Percentiles rank a stretch among this genome's conserved stretches.
These are phyloP conservation scores for Nephelium lappaceum DNA, from an alignment of 345 rosid species.

Conservation along the genomic window DNA sequence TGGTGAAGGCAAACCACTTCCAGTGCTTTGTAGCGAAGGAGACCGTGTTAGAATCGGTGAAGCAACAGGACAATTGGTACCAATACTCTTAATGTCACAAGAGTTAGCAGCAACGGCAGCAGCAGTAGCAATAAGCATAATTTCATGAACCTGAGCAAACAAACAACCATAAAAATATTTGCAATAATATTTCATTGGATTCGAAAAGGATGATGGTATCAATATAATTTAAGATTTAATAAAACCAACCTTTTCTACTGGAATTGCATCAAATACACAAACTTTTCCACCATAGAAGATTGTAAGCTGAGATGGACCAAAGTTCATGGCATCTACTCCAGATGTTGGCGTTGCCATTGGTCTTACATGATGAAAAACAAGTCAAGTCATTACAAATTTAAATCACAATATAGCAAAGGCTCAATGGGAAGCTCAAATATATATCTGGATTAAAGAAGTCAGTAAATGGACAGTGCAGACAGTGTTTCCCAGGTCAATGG, in stretches of 20 bases:
- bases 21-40: conserved; percentile 77
- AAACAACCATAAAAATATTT: conserved; percentile 3
- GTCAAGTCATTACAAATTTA: not conserved
- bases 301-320: conserved; percentile 65
- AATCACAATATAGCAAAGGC: not conserved
- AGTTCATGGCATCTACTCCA: conserved; percentile 33
- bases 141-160: conserved; percentile 61
- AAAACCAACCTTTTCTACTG: conserved; percentile 65
- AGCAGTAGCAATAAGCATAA: conserved; percentile 61
- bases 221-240: conserved; percentile 2
- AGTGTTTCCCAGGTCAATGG: not conserved
- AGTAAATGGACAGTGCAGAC: not conserved
- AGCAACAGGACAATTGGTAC: conserved; percentile 35
- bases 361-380: conserved; percentile 34
- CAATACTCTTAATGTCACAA: conserved; percentile 47
- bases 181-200: not conserved
- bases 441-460: not conserved
- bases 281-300: conserved; percentile 82
- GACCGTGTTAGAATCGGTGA: conserved; percentile 75
- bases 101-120: conserved; percentile 47
- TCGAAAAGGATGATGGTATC: not conserved
- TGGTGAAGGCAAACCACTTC: conserved; percentile 60
- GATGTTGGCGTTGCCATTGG: conserved; percentile 29
- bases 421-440: not conserved
- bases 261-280: conserved; percentile 65